Conservation (phyloP, 2,329 filamentous ascomycete genomes). For the Paraphaeosphaeria minitans region DNA sequence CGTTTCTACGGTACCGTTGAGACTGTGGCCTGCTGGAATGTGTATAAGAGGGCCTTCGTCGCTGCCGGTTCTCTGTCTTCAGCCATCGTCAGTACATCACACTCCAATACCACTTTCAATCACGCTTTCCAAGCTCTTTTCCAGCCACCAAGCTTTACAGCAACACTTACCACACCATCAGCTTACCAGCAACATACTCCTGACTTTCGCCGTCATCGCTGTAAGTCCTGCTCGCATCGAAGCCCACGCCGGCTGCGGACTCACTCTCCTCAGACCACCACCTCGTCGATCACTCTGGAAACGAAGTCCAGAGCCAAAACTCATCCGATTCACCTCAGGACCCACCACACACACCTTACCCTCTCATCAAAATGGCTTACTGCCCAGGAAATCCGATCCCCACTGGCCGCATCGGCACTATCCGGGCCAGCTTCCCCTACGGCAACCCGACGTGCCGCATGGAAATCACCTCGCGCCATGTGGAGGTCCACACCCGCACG, state of each 20-base stretch:
- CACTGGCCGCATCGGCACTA: background rate
- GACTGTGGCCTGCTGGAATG: background rate
- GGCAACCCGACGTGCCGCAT: background rate
- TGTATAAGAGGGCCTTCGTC: background rate
- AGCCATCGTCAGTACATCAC: background rate
- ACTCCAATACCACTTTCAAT: background rate
- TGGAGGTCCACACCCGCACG: background rate
- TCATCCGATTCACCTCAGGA: background rate
- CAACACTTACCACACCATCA: background rate
- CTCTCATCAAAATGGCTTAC: background rate
- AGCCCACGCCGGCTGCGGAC: background rate
- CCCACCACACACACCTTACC: background rate
- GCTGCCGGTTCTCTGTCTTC: background rate
- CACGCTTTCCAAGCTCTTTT: background rate
- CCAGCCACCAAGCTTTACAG: background rate
- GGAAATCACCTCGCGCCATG: background rate
- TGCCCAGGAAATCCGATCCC: background rate
- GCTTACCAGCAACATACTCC: background rate
- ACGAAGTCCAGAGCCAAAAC: background rate
- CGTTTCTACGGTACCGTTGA: background rate
- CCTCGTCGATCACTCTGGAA: background rate
- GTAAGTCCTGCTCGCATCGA: background rate
- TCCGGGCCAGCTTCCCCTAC: background rate
- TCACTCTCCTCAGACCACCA: background rate
- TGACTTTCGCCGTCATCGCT: background rate